Evolutionary conservation across 2,329 filamentous ascomycete genomes (phyloP).

Genomic region (Penicillium paneum): DNA sequence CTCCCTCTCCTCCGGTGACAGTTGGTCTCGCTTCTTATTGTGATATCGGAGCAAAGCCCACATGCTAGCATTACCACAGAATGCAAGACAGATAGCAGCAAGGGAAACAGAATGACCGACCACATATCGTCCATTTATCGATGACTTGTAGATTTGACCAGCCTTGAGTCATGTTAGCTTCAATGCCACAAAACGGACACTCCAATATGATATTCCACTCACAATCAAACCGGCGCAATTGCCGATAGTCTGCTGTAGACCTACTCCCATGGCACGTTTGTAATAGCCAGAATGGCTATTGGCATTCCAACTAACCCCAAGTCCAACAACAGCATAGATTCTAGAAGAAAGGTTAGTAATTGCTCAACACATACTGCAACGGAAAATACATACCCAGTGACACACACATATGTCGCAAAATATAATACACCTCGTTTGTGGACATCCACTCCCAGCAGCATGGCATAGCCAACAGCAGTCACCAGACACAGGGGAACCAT

Average conservation of each 20-base stretch:
- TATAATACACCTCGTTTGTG: constrained; percentile 9
- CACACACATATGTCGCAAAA: constrained; percentile 15
- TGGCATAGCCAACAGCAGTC: constrained; percentile 11
- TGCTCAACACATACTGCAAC: background rate
- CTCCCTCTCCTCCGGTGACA: constrained; percentile 9
- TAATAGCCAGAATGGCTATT: constrained; percentile 15
- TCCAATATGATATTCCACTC: background rate
- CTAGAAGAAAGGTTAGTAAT: background rate
- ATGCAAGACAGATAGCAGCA: constrained; percentile 11
- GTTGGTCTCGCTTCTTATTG: constrained; percentile 10
- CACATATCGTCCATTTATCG: constrained; percentile 9
- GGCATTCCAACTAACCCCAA: constrained; percentile 14
- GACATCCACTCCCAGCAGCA: constrained; percentile 12
- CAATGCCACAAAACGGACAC: background rate
- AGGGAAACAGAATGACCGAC: constrained; percentile 13
- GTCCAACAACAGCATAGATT: constrained; percentile 12
- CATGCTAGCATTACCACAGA: constrained; percentile 11
- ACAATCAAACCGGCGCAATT: constrained; percentile 13
- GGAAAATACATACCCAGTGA: constrained; percentile 9
- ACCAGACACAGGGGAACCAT: constrained; percentile 13
- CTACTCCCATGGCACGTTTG: constrained; percentile 13
- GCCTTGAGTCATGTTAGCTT: constrained; percentile 8
- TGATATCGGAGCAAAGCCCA: constrained; percentile 9
- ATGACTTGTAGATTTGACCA: constrained; percentile 14
- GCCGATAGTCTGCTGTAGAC: constrained; percentile 12